Evolutionary conservation across 352 stramenopile species (phyloP).

Genomic region (Aphanomyces cochlioides): DNA sequence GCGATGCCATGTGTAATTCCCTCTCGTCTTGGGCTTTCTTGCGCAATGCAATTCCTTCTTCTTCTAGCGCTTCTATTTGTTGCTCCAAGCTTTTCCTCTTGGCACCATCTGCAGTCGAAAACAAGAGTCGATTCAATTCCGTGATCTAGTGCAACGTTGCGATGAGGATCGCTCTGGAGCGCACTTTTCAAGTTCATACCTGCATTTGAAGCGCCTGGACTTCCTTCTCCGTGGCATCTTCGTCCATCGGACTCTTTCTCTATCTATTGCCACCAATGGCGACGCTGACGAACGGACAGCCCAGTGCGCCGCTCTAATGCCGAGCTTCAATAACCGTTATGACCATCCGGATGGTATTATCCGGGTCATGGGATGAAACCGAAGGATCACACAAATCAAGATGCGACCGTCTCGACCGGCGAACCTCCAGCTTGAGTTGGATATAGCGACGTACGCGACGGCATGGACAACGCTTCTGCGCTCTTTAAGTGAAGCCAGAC

Average conservation of each 20-base stretch:
- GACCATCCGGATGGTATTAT: no score
- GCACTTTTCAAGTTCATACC: not conserved
- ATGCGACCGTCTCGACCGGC: not conserved
- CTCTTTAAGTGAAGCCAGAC: not conserved
- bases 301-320: not conserved
- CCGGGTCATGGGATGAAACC: not conserved
- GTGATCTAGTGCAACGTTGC: constrained; percentile 46
- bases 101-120: constrained; percentile 58
- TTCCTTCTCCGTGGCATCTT: constrained; percentile 21
- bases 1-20: constrained; percentile 29
- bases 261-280: constrained; percentile 1
- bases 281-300: not conserved
- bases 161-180: not conserved
- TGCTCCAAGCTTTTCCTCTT: constrained; percentile 58
- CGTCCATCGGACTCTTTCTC: constrained; percentile 18
- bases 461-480: not conserved
- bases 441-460: not conserved
- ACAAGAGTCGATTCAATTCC: constrained; percentile 74
- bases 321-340: not conserved
- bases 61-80: constrained; percentile 60
- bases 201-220: constrained; percentile 16
- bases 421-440: constrained; percentile 1
- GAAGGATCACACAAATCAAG: not conserved
- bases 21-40: constrained; percentile 50
- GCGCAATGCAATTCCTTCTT: constrained; percentile 32